Evolutionary conservation across 441 rosid genomes (phyloP).

Genomic region (Euphorbia celastroides): DNA sequence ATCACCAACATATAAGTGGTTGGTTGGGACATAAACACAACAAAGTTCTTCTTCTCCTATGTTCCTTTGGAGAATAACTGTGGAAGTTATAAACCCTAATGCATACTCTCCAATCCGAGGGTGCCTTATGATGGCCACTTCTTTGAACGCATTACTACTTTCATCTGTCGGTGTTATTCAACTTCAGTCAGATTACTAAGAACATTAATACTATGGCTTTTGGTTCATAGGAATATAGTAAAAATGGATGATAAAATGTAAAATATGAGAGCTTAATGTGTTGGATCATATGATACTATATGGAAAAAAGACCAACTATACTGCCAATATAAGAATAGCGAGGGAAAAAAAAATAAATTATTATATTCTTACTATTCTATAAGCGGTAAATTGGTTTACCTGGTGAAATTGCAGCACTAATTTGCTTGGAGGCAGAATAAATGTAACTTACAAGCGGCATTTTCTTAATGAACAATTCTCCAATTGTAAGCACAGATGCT

Average conservation of each 20-base stretch:
- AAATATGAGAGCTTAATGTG: too few species aligned
- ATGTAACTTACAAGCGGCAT: slow-evolving; percentile 2
- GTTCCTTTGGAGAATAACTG: not conserved
- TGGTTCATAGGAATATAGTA: not conserved
- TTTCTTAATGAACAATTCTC: not conserved
- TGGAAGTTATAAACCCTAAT: not conserved
- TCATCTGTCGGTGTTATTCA: not conserved
- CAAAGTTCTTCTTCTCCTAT: slow-evolving; percentile 1
- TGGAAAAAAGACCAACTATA: too few species aligned
- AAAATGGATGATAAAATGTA: too few species aligned
- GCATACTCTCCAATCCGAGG: not conserved
- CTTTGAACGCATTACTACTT: slow-evolving; percentile 2
- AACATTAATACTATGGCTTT: too few species aligned
- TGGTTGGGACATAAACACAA: not conserved
- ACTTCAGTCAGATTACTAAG: too few species aligned
- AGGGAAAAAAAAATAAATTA: not conserved
- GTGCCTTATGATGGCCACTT: slow-evolving; percentile 1
- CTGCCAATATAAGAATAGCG: too few species aligned
- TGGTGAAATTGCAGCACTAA: slow-evolving; percentile 1
- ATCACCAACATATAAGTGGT: slow-evolving; percentile 6
- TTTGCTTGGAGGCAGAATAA: slow-evolving; percentile 1
- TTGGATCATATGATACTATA: too few species aligned
- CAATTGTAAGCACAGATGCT: not conserved
- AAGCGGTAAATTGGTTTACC: too few species aligned
- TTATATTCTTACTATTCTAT: too few species aligned